Percentiles rank a stretch among this genome's conserved stretches.
These are phyloP conservation scores for Nymphaea thermarum DNA, from an alignment of 164 flowering plant genomes.

Conservation along the genomic window DNA sequence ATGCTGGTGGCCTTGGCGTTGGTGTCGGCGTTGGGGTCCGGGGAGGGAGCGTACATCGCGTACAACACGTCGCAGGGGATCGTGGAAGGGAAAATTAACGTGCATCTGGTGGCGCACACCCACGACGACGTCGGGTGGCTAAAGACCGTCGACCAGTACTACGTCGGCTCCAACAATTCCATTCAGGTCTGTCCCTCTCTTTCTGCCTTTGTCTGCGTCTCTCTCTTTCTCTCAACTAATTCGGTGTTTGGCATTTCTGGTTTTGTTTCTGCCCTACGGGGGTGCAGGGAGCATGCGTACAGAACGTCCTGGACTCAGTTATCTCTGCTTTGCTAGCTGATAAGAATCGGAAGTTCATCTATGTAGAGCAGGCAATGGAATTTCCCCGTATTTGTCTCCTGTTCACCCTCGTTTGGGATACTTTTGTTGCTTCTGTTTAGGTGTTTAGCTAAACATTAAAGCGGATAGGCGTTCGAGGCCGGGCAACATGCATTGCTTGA, in stretches of 20 bases:
- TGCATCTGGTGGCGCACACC: constrained; percentile 80
- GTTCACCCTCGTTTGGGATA: too few relatives aligned
- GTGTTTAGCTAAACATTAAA: too few relatives aligned
- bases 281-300: constrained; percentile 64
- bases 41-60: background rate
- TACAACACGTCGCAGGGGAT: constrained; percentile 49
- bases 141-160: constrained; percentile 91
- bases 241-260: too few relatives aligned
- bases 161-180: constrained; percentile 71
- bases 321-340: constrained; percentile 45
- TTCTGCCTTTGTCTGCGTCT: background rate
- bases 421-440: too few relatives aligned
- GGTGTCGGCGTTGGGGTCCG: background rate
- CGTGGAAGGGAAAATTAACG: constrained; percentile 57
- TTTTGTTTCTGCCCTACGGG: constrained; percentile 24
- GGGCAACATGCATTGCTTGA: too few relatives aligned
- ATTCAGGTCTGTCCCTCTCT: constrained; percentile 39
- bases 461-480: too few relatives aligned
- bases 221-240: constrained; percentile 7
- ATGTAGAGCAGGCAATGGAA: constrained; percentile 54
- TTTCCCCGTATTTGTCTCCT: background rate
- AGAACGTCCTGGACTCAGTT: constrained; percentile 68
- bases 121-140: constrained; percentile 95
- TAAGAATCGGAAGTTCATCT: constrained; percentile 66
- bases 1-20: background rate